These are phyloP conservation scores for Celoporthe dispersa DNA, from an alignment of 2,329 filamentous ascomycete genomes.

Conservation along the genomic window DNA sequence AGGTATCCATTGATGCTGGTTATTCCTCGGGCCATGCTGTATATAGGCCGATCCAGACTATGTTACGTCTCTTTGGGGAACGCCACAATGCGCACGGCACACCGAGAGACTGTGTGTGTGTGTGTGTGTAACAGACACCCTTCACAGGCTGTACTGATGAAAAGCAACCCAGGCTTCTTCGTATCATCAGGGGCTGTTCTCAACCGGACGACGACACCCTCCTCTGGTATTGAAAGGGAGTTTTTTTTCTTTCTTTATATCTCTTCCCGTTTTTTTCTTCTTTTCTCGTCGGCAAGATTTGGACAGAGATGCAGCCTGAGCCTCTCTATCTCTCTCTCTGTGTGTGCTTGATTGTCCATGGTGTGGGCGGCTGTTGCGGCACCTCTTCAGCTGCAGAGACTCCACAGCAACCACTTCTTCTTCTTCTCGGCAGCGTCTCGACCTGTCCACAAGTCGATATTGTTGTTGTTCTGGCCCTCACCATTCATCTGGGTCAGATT, in stretches of 20 bases:
- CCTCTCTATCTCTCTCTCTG: too few species aligned
- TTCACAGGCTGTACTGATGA: slow-evolving; percentile 17
- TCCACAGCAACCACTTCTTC: background rate
- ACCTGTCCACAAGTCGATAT: background rate
- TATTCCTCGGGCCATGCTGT: slow-evolving; percentile 17
- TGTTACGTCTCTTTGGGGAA: slow-evolving; percentile 7
- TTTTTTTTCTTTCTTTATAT: background rate
- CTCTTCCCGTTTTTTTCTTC: too few species aligned
- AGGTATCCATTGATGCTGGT: slow-evolving; percentile 9
- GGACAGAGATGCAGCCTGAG: slow-evolving; percentile 22
- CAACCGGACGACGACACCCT: background rate
- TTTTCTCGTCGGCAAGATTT: slow-evolving; percentile 3
- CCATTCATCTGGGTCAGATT: background rate
- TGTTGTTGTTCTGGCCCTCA: slow-evolving; percentile 1
- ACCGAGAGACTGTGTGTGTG: background rate
- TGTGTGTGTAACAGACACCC: background rate
- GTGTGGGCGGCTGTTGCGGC: background rate
- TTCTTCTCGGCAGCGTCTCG: background rate
- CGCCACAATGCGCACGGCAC: slow-evolving; percentile 16
- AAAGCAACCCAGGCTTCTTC: slow-evolving; percentile 4
- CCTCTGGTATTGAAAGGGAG: background rate
- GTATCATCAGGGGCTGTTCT: background rate
- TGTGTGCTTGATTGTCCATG: background rate
- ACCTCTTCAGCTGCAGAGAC: background rate
- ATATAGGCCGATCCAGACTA: slow-evolving; percentile 15